phyloP scores from a whole-genome alignment of 1,139 yeast genomes.

The Blastobotrys illinoisensis region DNA sequence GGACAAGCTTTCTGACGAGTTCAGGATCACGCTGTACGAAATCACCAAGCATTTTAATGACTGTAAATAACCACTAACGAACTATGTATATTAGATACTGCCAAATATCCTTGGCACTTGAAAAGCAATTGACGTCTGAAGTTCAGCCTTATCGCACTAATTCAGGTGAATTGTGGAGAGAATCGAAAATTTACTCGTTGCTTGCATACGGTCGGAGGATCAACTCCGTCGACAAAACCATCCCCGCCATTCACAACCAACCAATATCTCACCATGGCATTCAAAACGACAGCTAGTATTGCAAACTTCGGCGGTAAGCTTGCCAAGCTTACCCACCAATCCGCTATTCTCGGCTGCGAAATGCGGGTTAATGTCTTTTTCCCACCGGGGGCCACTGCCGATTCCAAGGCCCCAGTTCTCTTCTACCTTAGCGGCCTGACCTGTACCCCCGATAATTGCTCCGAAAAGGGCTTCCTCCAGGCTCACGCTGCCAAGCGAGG shows the following conservation, averaged over 20 bases:
- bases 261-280: conserved; percentile 13
- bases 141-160: no score
- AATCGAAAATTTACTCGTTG: no score
- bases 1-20: not conserved
- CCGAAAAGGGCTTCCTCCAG: conserved; percentile 91
- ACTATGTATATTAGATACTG: not conserved
- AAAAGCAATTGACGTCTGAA: no score
- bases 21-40: not conserved
- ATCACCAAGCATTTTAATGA: not conserved
- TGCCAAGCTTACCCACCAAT: conserved; percentile 68
- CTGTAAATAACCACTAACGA: not conserved
- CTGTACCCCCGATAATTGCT: conserved; percentile 88
- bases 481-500: conserved; percentile 76
- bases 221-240: not conserved
- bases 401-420: conserved; percentile 57
- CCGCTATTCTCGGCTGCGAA: conserved; percentile 55
- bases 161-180: no score
- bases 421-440: conserved; percentile 85
- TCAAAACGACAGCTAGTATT: conserved; percentile 36
- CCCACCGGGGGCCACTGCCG: conserved; percentile 50
- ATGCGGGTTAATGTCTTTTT: conserved; percentile 83
- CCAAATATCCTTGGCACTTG: not conserved
- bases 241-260: not conserved
- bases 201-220: not conserved
- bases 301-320: conserved; percentile 71